phyloP scores from a whole-genome alignment of 73 alveolate species.

The Paraurostyla sp. region DNA sequence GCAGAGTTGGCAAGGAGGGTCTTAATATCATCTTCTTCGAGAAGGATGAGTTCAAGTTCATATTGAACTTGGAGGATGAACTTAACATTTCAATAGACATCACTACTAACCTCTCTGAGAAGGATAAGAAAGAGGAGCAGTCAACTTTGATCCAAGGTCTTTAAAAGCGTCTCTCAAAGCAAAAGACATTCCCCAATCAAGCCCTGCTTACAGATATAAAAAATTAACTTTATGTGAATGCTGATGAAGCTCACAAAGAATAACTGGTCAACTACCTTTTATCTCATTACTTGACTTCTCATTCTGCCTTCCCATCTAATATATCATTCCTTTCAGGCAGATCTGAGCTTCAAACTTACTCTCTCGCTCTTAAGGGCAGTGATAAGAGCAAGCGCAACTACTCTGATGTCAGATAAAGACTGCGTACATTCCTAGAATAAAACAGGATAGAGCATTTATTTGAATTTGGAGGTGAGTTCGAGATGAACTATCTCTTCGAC shows the following conservation, averaged over 20 bases:
- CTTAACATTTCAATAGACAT: not conserved
- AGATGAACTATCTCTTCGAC: too few species aligned
- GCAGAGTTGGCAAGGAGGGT: conserved; percentile 92
- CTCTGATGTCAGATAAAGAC: too few species aligned
- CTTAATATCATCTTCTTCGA: conserved; percentile 77
- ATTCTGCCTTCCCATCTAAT: not conserved
- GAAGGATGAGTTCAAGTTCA: conserved; percentile 2
- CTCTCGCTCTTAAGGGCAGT: too few species aligned
- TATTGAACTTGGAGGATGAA: conserved; percentile 4
- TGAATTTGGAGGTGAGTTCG: too few species aligned
- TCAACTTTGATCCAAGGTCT: not conserved
- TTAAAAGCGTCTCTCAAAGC: not conserved
- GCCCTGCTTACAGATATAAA: not conserved
- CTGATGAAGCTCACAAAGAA: not conserved
- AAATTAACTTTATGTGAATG: not conserved
- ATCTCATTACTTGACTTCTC: not conserved
- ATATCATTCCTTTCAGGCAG: not conserved
- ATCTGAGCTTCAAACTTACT: not conserved
- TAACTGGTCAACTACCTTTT: not conserved
- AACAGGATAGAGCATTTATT: too few species aligned
- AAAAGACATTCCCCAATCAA: not conserved
- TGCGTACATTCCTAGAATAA: too few species aligned
- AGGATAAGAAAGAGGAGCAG: not conserved
- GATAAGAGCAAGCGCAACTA: too few species aligned
- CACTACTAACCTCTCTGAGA: not conserved